Base-by-base conservation (phyloP, 2,329 filamentous ascomycete genomes). In the Colletotrichum cordylinicola region DNA sequence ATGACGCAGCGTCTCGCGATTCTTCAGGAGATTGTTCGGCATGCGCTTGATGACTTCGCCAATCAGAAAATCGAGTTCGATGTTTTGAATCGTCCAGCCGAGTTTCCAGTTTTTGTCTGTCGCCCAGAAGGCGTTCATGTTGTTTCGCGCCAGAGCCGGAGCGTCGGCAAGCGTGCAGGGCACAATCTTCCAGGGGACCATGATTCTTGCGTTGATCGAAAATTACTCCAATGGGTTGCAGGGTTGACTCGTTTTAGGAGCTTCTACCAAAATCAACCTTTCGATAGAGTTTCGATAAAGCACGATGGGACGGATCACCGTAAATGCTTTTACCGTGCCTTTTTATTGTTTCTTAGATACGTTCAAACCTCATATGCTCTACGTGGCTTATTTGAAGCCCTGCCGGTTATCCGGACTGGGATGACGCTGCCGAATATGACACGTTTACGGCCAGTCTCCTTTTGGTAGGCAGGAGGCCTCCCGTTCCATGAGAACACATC, bases 121-220 rank as follows among this genome's bases (percentile, higher is more conserved):
- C 21, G 55, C 55, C 78, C 77, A 81, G 71, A 80, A 81, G n/a
- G 79, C 80, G 52, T 72, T 75, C 70, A 80, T 80, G 72, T 80
- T 80, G 68, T 81, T 80, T 33, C 68, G 75, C 2, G 79, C 79
- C 10, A 81, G 24, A 10, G 75, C 78, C 16, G 74, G 70, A 12
- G 70, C 76, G 43, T 81, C 78, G 27, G 75, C 75, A 29, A 80
- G 65, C 8, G 78, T 79, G 56, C 78, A 80, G 27, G 74, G 65
- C 15, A 77, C 73, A 13, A 78, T 61, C 6, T n/a, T 55, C 33
- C 52, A 74, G 33, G 58, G 4, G 1, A n/a, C 6, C 72, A 65
- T 74, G 55, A 4, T 21, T 52, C 43, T 52, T 13, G 43, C 6
- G 43, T 21, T 21, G n/a, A 52, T 21, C 6, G 12, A 13, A 10